Percentiles rank a stretch among this genome's conserved stretches.
phyloP scores from a whole-genome alignment of 1,284 basidiomycete genomes.

The Boletus nobilissimus region DNA sequence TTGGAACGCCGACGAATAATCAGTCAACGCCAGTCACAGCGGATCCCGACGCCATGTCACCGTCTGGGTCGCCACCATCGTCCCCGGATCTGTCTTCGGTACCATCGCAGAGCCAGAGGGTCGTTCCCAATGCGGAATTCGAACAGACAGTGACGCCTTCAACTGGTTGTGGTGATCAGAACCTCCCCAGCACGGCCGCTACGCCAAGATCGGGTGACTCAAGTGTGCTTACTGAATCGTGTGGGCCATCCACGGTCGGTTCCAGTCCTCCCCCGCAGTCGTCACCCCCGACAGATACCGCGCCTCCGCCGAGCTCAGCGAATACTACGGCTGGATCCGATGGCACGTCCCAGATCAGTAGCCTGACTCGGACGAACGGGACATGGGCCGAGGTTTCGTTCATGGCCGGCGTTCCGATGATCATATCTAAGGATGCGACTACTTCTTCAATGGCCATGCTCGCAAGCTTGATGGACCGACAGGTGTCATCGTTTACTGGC shows the following conservation, averaged over 20 bases:
- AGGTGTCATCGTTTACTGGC: not conserved
- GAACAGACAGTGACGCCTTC: not conserved
- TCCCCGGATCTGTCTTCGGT: conserved; percentile 15
- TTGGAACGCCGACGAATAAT: not conserved
- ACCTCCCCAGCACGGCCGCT: not conserved
- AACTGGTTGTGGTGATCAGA: not conserved
- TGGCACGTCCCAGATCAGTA: not conserved
- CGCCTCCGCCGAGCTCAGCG: not conserved
- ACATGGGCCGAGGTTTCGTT: not conserved
- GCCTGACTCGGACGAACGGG: not conserved
- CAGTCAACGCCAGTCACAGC: too few species aligned
- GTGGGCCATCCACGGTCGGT: not conserved
- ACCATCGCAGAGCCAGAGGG: conserved; percentile 19
- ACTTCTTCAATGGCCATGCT: not conserved
- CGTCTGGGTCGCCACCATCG: not conserved
- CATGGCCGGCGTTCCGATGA: not conserved
- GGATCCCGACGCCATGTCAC: not conserved
- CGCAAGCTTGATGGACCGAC: not conserved
- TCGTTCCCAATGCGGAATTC: not conserved
- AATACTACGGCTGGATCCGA: not conserved
- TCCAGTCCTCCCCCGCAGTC: not conserved
- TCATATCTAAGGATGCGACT: not conserved
- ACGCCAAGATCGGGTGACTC: not conserved
- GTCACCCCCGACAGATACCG: not conserved
- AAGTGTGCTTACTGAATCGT: not conserved